Evolutionary conservation across 2,329 filamentous ascomycete species (phyloP).

Genomic region (Sporothrix phasma): DNA sequence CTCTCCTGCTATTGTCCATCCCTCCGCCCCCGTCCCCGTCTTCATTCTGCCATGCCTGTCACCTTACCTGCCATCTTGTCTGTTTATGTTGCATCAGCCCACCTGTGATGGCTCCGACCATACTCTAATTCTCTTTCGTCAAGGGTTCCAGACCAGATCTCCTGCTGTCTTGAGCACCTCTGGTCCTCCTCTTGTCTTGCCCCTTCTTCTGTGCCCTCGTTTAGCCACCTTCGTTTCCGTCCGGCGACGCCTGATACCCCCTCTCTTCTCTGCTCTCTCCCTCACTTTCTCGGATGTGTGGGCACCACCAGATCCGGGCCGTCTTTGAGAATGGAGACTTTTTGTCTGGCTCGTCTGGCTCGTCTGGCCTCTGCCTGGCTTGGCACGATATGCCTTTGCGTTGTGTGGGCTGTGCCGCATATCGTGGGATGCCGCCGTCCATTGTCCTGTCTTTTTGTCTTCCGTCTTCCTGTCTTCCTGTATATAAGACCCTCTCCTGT

Average conservation of each 20-base stretch:
- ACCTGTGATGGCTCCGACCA: background rate
- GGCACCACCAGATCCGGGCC: background rate
- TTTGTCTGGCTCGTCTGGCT: slow-evolving; percentile 21
- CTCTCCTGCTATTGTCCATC: background rate
- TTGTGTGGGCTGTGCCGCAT: slow-evolving; percentile 7
- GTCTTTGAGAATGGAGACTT: slow-evolving; percentile 21
- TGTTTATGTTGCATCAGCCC: background rate
- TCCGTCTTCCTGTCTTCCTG: too few relatives aligned
- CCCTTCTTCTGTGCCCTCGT: slow-evolving; percentile 18
- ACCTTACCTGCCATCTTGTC: background rate
- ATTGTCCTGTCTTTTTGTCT: background rate
- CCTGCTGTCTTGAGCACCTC: too few relatives aligned
- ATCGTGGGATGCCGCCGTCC: background rate
- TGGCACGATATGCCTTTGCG: slow-evolving; percentile 24
- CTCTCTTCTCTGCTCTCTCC: slow-evolving; percentile 24
- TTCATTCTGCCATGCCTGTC: background rate
- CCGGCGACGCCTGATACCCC: slow-evolving; percentile 25
- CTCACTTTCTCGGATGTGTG: slow-evolving; percentile 15
- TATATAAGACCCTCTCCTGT: slow-evolving; percentile 32
- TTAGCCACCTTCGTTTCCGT: slow-evolving; percentile 25
- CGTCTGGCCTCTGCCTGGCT: slow-evolving; percentile 18
- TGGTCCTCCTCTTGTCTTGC: background rate
- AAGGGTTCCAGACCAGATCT: slow-evolving; percentile 6
- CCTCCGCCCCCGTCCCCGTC: background rate
- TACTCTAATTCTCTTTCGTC: slow-evolving; percentile 1